Conservation (phyloP, 1,284 basidiomycete species). For the Papiliotrema laurentii region DNA sequence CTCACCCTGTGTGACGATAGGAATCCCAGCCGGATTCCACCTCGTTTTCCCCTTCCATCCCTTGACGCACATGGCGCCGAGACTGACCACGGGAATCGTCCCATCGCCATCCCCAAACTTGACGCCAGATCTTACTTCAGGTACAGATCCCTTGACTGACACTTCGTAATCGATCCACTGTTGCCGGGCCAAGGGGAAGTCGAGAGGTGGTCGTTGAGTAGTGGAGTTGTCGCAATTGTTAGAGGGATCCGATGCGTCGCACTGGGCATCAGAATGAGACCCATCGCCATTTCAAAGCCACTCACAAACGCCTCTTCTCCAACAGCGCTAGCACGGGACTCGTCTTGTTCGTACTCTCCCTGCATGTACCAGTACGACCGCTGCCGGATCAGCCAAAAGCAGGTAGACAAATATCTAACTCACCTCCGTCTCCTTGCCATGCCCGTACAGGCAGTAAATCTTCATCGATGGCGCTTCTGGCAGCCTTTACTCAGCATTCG, state of each 20-base stretch:
- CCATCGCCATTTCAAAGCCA: background rate
- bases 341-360: slow-evolving; percentile 65
- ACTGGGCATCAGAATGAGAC: slow-evolving; percentile 29
- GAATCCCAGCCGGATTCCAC: slow-evolving; percentile 92
- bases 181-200: slow-evolving; percentile 58
- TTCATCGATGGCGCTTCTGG: slow-evolving; percentile 90
- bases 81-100: slow-evolving; percentile 81
- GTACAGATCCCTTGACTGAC: slow-evolving; percentile 59
- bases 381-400: slow-evolving; percentile 20
- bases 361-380: slow-evolving; percentile 61
- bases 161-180: slow-evolving; percentile 82
- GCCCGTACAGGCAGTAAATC: slow-evolving; percentile 90
- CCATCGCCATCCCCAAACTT: slow-evolving; percentile 93
- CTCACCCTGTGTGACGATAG: slow-evolving; percentile 75
- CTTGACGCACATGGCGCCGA: slow-evolving; percentile 92
- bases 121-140: slow-evolving; percentile 73
- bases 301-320: slow-evolving; percentile 36
- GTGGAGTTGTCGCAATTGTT: slow-evolving; percentile 48
- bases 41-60: slow-evolving; percentile 79
- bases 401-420: slow-evolving; percentile 20
- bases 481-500: slow-evolving; percentile 53
- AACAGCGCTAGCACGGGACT: slow-evolving; percentile 54
- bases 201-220: slow-evolving; percentile 53
- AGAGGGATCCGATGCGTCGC: slow-evolving; percentile 43
- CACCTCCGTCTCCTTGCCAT: slow-evolving; percentile 94